Base-by-base conservation (phyloP, 139 green algal species). In the Chlorella sp. region DNA sequence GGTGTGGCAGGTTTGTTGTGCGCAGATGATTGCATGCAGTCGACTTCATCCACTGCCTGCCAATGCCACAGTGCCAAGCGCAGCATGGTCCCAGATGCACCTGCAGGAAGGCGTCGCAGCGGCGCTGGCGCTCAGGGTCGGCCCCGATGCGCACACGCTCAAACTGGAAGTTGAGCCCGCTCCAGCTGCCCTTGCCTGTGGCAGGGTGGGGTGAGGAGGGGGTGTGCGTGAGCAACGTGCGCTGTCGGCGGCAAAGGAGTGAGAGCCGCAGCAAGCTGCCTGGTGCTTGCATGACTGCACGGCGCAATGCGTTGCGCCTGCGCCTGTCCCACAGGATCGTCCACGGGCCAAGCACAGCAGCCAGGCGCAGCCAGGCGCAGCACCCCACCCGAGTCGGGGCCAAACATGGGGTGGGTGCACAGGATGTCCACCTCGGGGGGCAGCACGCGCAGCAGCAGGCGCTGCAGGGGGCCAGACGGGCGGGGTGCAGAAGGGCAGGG, bases 331-430 rank as follows among this genome's bases (percentile, higher is more conserved):
- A n/a, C n/a, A n/a, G n/a, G n/a, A n/a, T n/a, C n/a, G n/a, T n/a
- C n/a, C n/a, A n/a, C n/a, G n/a, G n/a, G n/a, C n/a, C n/a, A n/a
- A n/a, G n/a, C n/a, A n/a, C n/a, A n/a, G n/a, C n/a, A n/a, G n/a
- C n/a, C n/a, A n/a, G n/a, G n/a, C n/a, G n/a, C n/a, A n/a, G n/a
- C n/a, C n/a, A n/a, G n/a, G n/a, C n/a, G n/a, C n/a, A n/a, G n/a
- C n/a, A n/a, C n/a, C 75, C 18, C 76, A 82, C 76, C 98, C 65
- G 90, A 97, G 90, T 99, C 96, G 13, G 98, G 98, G 0, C 98
- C 98, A 91, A 99, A 99, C 98, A 99, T 99, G 60, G 98, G 98
- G 87, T 99, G 98, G n/a, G 95, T 98, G 92, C 98, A 99, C 70
- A 99, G 87, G 47, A 99, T 95, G 91, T 99, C 98, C 81, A 99